These are phyloP conservation scores for Cornus controversa DNA, from an alignment of 148 eudicot species.

Conservation along the genomic window DNA sequence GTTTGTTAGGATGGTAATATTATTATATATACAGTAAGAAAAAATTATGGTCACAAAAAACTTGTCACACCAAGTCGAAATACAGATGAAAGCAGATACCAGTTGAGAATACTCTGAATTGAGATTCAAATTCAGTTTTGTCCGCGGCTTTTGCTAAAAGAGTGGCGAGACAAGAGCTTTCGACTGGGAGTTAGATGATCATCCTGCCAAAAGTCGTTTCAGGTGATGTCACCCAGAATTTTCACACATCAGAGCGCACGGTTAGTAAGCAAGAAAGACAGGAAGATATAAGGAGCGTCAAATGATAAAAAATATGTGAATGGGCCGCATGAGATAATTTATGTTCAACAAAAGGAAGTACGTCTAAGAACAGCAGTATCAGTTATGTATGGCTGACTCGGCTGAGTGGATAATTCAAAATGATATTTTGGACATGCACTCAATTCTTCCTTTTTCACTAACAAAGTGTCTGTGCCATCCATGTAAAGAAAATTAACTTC, in stretches of 20 bases:
- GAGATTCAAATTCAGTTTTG: slow-evolving; percentile 34
- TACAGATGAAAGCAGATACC: not conserved
- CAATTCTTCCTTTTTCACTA: too few species aligned
- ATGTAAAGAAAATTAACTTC: too few species aligned
- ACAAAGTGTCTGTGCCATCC: too few species aligned
- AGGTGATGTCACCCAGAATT: slow-evolving; percentile 6
- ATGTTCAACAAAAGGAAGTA: not conserved
- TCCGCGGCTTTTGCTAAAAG: slow-evolving; percentile 70
- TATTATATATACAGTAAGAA: not conserved
- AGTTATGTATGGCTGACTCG: not conserved
- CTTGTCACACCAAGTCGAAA: not conserved
- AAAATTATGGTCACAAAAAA: not conserved
- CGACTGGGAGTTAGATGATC: slow-evolving; percentile 49
- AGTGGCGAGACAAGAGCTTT: slow-evolving; percentile 64
- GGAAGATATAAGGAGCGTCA: not conserved
- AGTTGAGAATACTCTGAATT: not conserved
- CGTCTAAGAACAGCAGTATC: not conserved
- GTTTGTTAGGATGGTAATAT: not conserved
- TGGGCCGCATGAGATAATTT: too few species aligned
- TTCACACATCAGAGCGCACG: not conserved
- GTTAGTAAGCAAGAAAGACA: not conserved
- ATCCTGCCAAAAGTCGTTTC: slow-evolving; percentile 46
- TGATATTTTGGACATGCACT: too few species aligned
- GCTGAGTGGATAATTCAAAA: too few species aligned
- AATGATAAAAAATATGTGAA: too few species aligned